Evolutionary conservation across 805 yeast genomes (phyloP).

Genomic region (Ogataea glucozyma): DNA sequence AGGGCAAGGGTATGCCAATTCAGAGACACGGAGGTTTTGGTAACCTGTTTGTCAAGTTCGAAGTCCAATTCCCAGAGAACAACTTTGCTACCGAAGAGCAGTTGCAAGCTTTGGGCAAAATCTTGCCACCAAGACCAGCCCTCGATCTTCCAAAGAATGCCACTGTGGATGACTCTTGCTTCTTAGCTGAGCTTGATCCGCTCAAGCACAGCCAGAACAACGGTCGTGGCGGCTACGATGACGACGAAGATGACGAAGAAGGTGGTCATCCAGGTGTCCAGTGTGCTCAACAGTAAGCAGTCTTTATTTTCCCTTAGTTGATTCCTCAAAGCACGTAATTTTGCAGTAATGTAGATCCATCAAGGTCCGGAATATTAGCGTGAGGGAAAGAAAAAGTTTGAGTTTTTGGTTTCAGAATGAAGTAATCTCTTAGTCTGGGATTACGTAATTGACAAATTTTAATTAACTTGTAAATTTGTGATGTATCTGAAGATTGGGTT

Average conservation of each 20-base stretch:
- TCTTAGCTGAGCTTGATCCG: constrained; percentile 31
- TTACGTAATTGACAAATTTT: too few relatives aligned
- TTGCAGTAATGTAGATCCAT: not conserved
- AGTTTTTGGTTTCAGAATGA: too few relatives aligned
- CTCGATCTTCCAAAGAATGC: constrained; percentile 67
- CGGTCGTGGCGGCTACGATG: constrained; percentile 46
- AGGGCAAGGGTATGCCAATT: constrained; percentile 97
- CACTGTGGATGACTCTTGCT: constrained; percentile 67
- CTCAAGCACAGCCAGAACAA: constrained; percentile 25
- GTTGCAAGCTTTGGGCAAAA: constrained; percentile 66
- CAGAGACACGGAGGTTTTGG: constrained; percentile 87
- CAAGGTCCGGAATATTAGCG: not conserved
- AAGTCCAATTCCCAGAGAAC: constrained; percentile 80
- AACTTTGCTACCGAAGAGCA: constrained; percentile 76
- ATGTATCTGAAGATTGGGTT: too few relatives aligned
- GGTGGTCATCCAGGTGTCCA: constrained; percentile 75
- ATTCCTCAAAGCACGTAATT: constrained; percentile 3
- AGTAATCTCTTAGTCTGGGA: too few relatives aligned
- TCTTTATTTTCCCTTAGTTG: not conserved
- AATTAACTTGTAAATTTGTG: too few relatives aligned
- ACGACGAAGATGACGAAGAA: constrained; percentile 53
- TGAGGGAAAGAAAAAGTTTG: not conserved
- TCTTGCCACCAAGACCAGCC: constrained; percentile 76
- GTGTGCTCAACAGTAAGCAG: constrained; percentile 84
- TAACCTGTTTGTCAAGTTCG: constrained; percentile 81